phyloP scores from a whole-genome alignment of 371 early-diverging fungal genomes.

The Mucor mucedo region DNA sequence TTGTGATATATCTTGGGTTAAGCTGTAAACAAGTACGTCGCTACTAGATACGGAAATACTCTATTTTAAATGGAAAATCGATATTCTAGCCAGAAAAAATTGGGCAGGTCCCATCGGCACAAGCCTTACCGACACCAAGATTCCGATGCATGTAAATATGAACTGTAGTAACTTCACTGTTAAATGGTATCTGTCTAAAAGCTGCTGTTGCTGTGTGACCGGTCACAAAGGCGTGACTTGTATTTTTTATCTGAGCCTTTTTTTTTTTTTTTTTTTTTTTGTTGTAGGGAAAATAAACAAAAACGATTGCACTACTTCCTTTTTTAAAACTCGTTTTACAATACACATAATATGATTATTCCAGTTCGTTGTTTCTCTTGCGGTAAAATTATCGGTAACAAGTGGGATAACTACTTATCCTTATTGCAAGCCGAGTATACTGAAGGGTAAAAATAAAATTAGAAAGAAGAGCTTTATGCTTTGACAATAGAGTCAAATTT shows the following conservation, averaged over 20 bases:
- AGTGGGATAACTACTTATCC: conserved; percentile 94
- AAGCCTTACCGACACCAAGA: too few relatives aligned
- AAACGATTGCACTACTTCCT: not conserved
- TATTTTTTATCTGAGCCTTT: not conserved
- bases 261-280: conserved; percentile 9
- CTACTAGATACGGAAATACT: too few relatives aligned
- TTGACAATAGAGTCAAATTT: not conserved
- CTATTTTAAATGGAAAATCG: too few relatives aligned
- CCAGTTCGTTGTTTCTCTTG: conserved; percentile 97
- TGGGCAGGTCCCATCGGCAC: too few relatives aligned
- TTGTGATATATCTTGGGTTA: too few relatives aligned
- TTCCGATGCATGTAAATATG: too few relatives aligned
- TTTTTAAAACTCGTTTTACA: not conserved
- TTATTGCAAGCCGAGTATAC: conserved; percentile 78
- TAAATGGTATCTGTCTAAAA: too few relatives aligned
- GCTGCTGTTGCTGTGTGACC: not conserved
- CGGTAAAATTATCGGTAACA: conserved; percentile 98
- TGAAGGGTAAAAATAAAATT: conserved; percentile 72
- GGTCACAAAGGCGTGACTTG: conserved; percentile 7
- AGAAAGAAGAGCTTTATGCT: conserved; percentile 28
- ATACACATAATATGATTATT: conserved; percentile 80
- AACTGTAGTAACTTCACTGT: too few relatives aligned
- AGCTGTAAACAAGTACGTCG: too few relatives aligned
- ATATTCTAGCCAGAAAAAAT: too few relatives aligned
- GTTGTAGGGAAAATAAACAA: not conserved